Evolutionary conservation across 441 rosid genomes (phyloP).

Genomic region (Brassica balearica): DNA sequence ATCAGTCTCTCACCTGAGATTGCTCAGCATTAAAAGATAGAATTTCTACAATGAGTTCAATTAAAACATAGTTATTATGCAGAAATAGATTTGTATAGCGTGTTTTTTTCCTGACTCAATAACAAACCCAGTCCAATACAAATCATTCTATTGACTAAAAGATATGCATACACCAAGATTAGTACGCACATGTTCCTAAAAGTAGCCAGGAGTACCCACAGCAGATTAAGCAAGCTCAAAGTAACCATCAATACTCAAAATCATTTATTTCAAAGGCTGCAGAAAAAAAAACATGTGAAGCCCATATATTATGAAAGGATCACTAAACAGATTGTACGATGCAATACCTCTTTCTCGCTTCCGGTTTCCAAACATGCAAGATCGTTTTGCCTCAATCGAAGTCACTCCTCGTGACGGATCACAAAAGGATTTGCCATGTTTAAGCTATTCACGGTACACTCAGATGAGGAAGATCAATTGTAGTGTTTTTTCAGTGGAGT

Average conservation of each 20-base stretch:
- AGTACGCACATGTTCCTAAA: conserved; percentile 87
- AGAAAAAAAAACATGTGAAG: background rate
- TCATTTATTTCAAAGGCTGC: background rate
- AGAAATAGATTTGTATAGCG: conserved; percentile 6
- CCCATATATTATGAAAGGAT: too few relatives aligned
- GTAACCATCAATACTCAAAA: background rate
- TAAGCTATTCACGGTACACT: too few relatives aligned
- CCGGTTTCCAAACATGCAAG: too few relatives aligned
- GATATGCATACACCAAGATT: conserved; percentile 37
- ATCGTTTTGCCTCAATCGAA: too few relatives aligned
- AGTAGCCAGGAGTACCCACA: conserved; percentile 99
- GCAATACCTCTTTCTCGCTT: too few relatives aligned
- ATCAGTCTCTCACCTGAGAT: conserved; percentile 73
- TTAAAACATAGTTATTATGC: conserved; percentile 49
- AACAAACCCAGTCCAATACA: conserved; percentile 27
- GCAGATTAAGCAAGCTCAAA: conserved; percentile 54
- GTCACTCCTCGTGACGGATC: too few relatives aligned
- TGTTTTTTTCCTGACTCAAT: conserved; percentile 29
- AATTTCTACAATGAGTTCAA: conserved; percentile 94
- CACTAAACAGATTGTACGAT: too few relatives aligned
- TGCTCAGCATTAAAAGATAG: conserved; percentile 98
- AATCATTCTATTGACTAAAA: conserved; percentile 20
- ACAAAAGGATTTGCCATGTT: too few relatives aligned
- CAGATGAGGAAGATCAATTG: too few relatives aligned
- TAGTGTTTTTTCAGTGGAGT: too few relatives aligned